phyloP scores from a whole-genome alignment of 352 stramenopile genomes.

The Hyaloperonospora brassicae region DNA sequence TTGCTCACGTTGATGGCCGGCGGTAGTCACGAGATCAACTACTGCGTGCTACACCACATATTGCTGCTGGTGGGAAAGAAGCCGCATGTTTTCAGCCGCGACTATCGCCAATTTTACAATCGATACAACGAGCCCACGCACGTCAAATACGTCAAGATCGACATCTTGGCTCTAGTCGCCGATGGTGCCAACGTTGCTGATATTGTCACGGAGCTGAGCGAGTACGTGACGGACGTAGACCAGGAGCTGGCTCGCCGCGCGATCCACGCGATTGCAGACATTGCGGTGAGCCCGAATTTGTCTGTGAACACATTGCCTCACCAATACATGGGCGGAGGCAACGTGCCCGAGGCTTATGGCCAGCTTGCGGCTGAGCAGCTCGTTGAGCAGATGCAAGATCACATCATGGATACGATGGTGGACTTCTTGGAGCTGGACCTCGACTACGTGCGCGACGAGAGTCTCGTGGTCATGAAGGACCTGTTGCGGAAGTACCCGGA shows the following conservation, averaged over 20 bases:
- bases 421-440: constrained; percentile 96
- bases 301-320: constrained; percentile 32
- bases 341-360: constrained; percentile 56
- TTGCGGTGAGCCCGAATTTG: constrained; percentile 84
- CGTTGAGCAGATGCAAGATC: constrained; percentile 70
- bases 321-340: constrained; percentile 30
- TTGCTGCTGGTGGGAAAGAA: constrained; percentile 91
- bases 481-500: constrained; percentile 95
- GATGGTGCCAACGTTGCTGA: constrained; percentile 91
- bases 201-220: constrained; percentile 95
- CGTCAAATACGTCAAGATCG: constrained; percentile 98
- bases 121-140: constrained; percentile 97
- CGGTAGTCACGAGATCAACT: constrained; percentile 89
- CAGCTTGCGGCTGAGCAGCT: constrained; percentile 53
- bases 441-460: constrained; percentile 94
- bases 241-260: constrained; percentile 86
- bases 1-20: constrained; percentile 97
- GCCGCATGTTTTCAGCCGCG: constrained; percentile 93
- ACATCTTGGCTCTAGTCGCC: constrained; percentile 92
- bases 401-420: constrained; percentile 90
- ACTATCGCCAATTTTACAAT: constrained; percentile 97
- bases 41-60: constrained; percentile 96
- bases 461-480: constrained; percentile 92
- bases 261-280: constrained; percentile 90
- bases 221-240: constrained; percentile 95